A percentile compares a stretch with the other conserved stretches of the same genome.
These are phyloP conservation scores for Phytopythium boreale DNA, from an alignment of 352 stramenopile species.

Conservation along the genomic window DNA sequence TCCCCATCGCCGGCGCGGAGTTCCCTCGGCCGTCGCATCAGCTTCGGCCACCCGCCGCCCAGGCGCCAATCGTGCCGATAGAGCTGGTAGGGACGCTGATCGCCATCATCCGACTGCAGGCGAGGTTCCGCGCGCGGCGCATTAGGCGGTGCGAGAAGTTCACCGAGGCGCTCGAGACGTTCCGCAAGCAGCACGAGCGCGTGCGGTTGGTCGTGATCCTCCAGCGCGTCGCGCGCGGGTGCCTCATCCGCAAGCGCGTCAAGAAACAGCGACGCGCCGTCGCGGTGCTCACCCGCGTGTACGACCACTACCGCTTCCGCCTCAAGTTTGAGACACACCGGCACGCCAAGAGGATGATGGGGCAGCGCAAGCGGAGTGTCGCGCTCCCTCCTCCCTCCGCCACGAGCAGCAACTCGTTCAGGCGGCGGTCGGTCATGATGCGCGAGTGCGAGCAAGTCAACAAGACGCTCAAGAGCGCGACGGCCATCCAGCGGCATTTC, in stretches of 20 bases:
- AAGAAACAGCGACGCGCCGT: slow-evolving; percentile 7
- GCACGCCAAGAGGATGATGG: slow-evolving; percentile 2
- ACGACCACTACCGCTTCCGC: slow-evolving; percentile 16
- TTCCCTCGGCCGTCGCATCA: not conserved
- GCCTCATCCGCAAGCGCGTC: slow-evolving; percentile 6
- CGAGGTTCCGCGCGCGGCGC: slow-evolving; percentile 28
- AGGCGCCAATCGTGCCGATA: not conserved
- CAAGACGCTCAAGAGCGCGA: slow-evolving; percentile 21
- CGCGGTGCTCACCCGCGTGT: slow-evolving; percentile 12
- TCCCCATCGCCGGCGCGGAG: not conserved
- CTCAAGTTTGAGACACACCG: slow-evolving; percentile 2
- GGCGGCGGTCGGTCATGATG: not conserved
- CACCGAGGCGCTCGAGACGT: slow-evolving; percentile 25
- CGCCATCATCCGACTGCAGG: slow-evolving; percentile 30
- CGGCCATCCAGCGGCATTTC: slow-evolving; percentile 38
- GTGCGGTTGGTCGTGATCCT: slow-evolving; percentile 25
- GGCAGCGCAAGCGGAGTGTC: not conserved
- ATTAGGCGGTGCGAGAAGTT: slow-evolving; percentile 26
- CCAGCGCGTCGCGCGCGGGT: slow-evolving; percentile 17
- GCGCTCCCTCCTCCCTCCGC: not conserved
- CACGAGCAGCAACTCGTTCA: not conserved
- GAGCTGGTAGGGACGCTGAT: slow-evolving; percentile 20
- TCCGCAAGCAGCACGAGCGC: slow-evolving; percentile 22
- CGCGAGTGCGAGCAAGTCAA: not conserved
- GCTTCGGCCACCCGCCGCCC: not conserved